Evolutionary conservation across 257 asterid species (phyloP), one percentile per base, ranked within the genome.

Genomic region (Marsdenia floribunda): DNA sequence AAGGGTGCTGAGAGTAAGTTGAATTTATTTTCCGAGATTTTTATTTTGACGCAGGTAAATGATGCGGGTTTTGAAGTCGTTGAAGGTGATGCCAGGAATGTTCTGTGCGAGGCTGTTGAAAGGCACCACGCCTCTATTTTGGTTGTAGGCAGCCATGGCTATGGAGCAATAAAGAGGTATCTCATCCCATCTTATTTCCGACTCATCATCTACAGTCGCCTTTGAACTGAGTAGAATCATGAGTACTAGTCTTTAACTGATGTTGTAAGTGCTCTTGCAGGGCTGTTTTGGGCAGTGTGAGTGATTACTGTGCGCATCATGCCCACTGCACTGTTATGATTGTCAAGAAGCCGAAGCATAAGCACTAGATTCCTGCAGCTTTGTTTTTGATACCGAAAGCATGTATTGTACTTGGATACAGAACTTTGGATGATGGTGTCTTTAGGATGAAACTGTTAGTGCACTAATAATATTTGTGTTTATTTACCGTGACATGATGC

Each of bases 111-210:
- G 63, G 90, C 96, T 75, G 98, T 93, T 68, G 97, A 93, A 35
- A 90, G 76, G 79, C 88, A 91, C 80, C 84, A 87, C 37, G 98
- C 98, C 55, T 82, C 96, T 60, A 24, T 91, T 33, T 76, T 93
- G 71, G 95, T 90, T 64, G 87, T 93, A 35, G 97, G 98, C 21
- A 91, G 97, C 61, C 98, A 93, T 84, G 98, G 97, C 53, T 93
- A 93, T 87, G 97, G 98, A 85, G 96, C 92, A 57, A 88, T 93
- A 61, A 93, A 90, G 89, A 88, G 98, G 98, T 89, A 5, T 4
- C 11, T 33, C 16, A 21, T 71, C 54, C 38, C 52, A 15, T 53
- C 50, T 22, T 44, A 60, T 69, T 60, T 21, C 16, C 74, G 1
- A 22, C n/a, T 50, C 54, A 50, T 13, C 33, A 29, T 29, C 33